Conservation (phyloP, 129 eudicot species). For the Lactuca sativa region DNA sequence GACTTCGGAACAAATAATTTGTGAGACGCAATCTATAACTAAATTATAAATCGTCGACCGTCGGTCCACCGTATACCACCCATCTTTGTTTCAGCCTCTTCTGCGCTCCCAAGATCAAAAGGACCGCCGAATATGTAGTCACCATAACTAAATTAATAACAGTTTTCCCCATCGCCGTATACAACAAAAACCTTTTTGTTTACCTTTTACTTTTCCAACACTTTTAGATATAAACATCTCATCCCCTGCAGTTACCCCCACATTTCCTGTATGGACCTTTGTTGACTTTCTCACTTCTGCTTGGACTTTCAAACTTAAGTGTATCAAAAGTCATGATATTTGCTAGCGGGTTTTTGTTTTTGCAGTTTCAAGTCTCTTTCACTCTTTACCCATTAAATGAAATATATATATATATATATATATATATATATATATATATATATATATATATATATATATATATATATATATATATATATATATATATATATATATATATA, state of each 20-base stretch:
- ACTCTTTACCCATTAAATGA: no score
- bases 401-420: no score
- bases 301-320: no score
- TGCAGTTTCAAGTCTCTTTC: not conserved
- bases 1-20: not conserved
- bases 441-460: no score
- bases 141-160: no score
- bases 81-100: not conserved
- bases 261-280: not conserved
- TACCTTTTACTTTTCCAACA: not conserved
- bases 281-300: not conserved
- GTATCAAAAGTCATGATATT: not conserved
- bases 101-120: not conserved
- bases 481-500: no score
- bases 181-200: conserved; percentile 6
- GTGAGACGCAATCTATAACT: not conserved
- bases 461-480: no score
- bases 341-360: not conserved
- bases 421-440: no score
- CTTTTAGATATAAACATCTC: not conserved
- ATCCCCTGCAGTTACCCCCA: not conserved
- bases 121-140: not conserved
- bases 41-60: not conserved
- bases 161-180: conserved; percentile 1
- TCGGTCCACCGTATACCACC: conserved; percentile 12